These are phyloP conservation scores for Phytopythium kandeliae DNA, from an alignment of 352 stramenopile species.

Conservation along the genomic window DNA sequence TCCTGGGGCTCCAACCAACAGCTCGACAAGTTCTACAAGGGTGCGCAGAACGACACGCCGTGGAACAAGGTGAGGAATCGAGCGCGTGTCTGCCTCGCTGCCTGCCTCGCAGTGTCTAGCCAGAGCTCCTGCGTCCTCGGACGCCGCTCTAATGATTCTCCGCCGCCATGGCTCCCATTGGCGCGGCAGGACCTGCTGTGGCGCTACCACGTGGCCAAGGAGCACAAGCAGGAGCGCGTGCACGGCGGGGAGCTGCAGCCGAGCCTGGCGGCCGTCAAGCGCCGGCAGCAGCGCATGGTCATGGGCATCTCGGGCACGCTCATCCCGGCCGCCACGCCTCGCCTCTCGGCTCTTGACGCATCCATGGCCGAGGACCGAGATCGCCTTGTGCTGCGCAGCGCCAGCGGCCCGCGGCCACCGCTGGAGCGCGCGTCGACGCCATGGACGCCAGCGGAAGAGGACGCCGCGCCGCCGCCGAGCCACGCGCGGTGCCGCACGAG, in stretches of 20 bases:
- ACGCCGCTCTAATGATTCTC: too few relatives aligned
- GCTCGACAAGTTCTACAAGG: conserved; percentile 52
- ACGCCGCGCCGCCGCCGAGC: too few relatives aligned
- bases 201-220: conserved; percentile 42
- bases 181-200: conserved; percentile 35
- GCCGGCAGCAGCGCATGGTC: conserved; percentile 29
- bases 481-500: neutral
- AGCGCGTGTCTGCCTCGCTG: too few relatives aligned
- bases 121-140: too few relatives aligned
- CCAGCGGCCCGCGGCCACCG: neutral
- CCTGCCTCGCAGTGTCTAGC: too few relatives aligned
- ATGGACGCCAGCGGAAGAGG: too few relatives aligned
- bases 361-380: neutral
- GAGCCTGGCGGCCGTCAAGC: conserved; percentile 20
- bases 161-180: too few relatives aligned
- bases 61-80: conserved; percentile 37
- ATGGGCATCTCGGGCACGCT: conserved; percentile 46
- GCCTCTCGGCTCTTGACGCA: neutral
- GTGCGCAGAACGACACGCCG: conserved; percentile 38
- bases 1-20: conserved; percentile 29
- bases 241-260: conserved; percentile 24
- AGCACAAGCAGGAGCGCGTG: conserved; percentile 38
- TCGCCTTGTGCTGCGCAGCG: neutral
- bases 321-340: conserved; percentile 36
- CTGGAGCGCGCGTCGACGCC: neutral